These are phyloP conservation scores for Colletotrichum gloeosporioides DNA, from an alignment of 2,329 filamentous ascomycete species.

Conservation along the genomic window DNA sequence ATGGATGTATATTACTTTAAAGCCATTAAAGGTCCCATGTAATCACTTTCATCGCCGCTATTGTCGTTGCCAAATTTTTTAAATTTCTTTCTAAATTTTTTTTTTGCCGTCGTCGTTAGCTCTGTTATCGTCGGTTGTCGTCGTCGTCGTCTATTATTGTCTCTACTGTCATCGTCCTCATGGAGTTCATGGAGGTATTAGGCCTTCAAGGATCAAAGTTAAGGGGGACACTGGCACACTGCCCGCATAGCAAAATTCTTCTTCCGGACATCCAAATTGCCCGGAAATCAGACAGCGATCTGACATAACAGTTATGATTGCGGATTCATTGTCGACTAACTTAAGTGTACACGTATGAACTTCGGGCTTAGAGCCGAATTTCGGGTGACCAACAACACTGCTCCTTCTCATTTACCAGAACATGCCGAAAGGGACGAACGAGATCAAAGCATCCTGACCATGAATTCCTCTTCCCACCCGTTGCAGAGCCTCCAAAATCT, in stretches of 20 bases:
- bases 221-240: too few relatives aligned
- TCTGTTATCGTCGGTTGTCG: too few relatives aligned
- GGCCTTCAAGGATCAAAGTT: too few relatives aligned
- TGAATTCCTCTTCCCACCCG: not conserved
- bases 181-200: too few relatives aligned
- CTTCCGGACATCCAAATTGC: not conserved
- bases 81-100: too few relatives aligned
- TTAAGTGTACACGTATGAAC: not conserved
- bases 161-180: too few relatives aligned
- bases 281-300: not conserved
- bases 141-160: too few relatives aligned
- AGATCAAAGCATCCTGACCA: not conserved
- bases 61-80: too few relatives aligned
- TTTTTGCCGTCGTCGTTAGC: too few relatives aligned
- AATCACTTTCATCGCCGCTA: too few relatives aligned
- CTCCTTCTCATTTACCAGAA: not conserved
- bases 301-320: rapidly evolving
- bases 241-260: rapidly evolving
- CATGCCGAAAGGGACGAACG: not conserved
- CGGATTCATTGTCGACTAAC: not conserved
- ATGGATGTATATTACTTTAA: too few relatives aligned
- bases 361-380: not conserved
- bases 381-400: not conserved
- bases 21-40: too few relatives aligned
- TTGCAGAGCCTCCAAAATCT: not conserved